Percentiles rank a stretch among this genome's conserved stretches.
These are phyloP conservation scores for Dipteronia dyeriana DNA, from an alignment of 345 rosid species.

Conservation along the genomic window DNA sequence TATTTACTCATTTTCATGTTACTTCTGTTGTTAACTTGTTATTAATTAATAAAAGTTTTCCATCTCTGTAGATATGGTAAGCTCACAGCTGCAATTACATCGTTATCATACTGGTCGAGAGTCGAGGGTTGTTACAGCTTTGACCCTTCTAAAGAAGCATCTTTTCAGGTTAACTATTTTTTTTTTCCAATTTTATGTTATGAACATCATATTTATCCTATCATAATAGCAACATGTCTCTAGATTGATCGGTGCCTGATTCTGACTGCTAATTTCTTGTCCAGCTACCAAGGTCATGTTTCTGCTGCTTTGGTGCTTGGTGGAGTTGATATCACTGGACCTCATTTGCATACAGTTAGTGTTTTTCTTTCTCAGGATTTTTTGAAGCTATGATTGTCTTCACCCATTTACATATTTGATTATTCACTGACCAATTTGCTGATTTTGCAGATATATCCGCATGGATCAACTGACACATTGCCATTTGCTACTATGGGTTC, in stretches of 20 bases:
- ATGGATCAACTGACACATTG: conserved; percentile 81
- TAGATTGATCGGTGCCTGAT: conserved; percentile 7
- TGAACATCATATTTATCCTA: not conserved
- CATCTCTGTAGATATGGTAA: conserved; percentile 64
- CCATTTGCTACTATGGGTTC: conserved; percentile 95
- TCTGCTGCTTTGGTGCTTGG: conserved; percentile 86
- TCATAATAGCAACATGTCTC: not conserved
- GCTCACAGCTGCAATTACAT: conserved; percentile 80
- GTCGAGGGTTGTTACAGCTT: conserved; percentile 76
- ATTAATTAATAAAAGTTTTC: conserved; percentile 7
- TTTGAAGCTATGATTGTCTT: not conserved
- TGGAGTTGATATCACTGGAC: conserved; percentile 84
- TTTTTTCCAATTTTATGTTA: conserved; percentile 4
- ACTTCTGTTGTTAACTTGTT: conserved; percentile 8
- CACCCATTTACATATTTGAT: not conserved
- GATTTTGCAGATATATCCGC: conserved; percentile 70
- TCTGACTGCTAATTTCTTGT: conserved; percentile 30
- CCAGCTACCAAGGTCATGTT: conserved; percentile 78
- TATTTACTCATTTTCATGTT: conserved; percentile 5
- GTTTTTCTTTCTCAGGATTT: conserved; percentile 2
- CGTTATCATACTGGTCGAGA: conserved; percentile 80
- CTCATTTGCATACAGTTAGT: conserved; percentile 82
- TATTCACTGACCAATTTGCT: conserved; percentile 16
- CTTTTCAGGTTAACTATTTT: conserved; percentile 59
- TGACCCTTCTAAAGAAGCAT: conserved; percentile 79